Evolutionary conservation across 352 stramenopile genomes (phyloP).

Genomic region (Pythium scleroteichum): DNA sequence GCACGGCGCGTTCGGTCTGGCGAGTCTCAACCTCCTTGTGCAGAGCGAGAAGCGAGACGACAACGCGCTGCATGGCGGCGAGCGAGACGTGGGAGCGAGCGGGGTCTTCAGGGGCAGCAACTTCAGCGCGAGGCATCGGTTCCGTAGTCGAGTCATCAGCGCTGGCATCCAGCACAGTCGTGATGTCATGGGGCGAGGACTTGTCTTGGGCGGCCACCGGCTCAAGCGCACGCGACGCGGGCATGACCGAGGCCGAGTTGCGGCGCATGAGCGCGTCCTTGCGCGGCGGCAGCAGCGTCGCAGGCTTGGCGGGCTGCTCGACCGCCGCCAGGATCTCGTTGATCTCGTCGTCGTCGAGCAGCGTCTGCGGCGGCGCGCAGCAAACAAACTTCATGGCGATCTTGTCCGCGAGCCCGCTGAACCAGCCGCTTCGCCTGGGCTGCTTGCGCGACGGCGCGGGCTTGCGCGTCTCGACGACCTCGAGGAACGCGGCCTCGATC

Average conservation of each 20-base stretch:
- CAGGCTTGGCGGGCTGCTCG: slow-evolving; percentile 14
- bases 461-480: slow-evolving; percentile 12
- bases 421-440: slow-evolving; percentile 11
- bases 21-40: slow-evolving; percentile 12
- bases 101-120: neutral
- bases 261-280: slow-evolving; percentile 15
- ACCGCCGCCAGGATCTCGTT: slow-evolving; percentile 20
- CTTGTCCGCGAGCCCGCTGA: slow-evolving; percentile 16
- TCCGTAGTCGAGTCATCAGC: too few species aligned
- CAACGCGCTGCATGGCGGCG: slow-evolving; percentile 8
- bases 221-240: slow-evolving; percentile 5
- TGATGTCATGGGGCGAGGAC: slow-evolving; percentile 1
- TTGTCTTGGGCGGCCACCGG: neutral
- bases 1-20: slow-evolving; percentile 19
- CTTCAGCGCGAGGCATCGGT: too few species aligned
- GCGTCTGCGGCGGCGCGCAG: slow-evolving; percentile 23
- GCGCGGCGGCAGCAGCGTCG: neutral
- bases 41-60: slow-evolving; percentile 13
- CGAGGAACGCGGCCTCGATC: slow-evolving; percentile 23
- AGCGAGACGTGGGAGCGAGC: slow-evolving; percentile 5
- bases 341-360: slow-evolving; percentile 31
- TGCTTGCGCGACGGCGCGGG: too few species aligned
- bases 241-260: slow-evolving; percentile 28
- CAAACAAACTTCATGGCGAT: slow-evolving; percentile 25
- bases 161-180: too few species aligned